Evolutionary conservation across 2,329 filamentous ascomycete species (phyloP), one percentile per base, ranked within the genome.

Genomic region (Ophiocordyceps unilateralis): DNA sequence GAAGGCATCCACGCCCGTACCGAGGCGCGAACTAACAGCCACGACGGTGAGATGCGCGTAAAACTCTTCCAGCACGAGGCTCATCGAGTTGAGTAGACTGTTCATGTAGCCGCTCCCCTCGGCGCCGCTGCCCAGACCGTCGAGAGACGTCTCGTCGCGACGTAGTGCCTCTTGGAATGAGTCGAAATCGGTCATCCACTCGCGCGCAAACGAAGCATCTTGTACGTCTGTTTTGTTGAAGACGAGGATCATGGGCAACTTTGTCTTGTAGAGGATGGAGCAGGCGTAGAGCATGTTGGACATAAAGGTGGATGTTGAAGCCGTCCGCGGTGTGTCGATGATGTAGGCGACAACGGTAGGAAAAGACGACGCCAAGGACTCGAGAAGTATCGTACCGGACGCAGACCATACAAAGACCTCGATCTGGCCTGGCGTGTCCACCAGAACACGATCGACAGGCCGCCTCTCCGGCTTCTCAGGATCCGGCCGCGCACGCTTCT

Each of bases 121-220:
- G 11, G 76, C 74, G 10, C 76, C 79, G 50, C 87, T 86, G 23
- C 73, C 69, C 36, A 22, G 19, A 14, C 81, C 78, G 12, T 83
- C 84, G 54, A 87, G 32, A 9, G 32, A 28, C 5, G 26, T 34
- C 58, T 95, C 85, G 55, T 96, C 91, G 22, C 75, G 67, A 41
- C 76, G 74, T 39, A 98, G 68, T 1, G 93, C 89, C 15, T 76
- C 76, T 58, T 96, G 91, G 65, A 98, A 98, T 1, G 83, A 78
- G 50, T 98, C 91, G 55, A 95, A 98, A 61, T 98, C 89, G 6
- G 88, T 93, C 91, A 98, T 98, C 91, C 93, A 98, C 58, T 96
- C 87, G 64, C 89, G 91, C 1, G 88, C 91, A 55, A 94, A 94
- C 22, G 76, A 74, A 0, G 87, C 85, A 54, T 93, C 83, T 59